A percentile compares a stretch with the other conserved stretches of the same genome.
Evolutionary conservation across 2,329 filamentous ascomycete genomes (phyloP).

Genomic region (Colletotrichum tabaci): DNA sequence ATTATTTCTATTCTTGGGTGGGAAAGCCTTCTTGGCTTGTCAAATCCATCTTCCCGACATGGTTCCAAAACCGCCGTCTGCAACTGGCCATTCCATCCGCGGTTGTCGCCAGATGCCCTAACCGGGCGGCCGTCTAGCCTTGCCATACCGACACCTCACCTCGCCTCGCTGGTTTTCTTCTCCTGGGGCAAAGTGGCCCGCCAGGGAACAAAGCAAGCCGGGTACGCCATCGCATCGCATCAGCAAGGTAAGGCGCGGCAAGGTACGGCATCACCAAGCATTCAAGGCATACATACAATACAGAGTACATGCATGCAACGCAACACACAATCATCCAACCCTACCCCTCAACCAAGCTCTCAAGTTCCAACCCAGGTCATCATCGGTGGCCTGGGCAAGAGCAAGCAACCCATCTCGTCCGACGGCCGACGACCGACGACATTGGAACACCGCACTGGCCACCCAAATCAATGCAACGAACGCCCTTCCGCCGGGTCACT

Average conservation of each 20-base stretch:
- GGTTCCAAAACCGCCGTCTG: too few relatives aligned
- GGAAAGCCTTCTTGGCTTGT: neutral
- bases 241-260: neutral
- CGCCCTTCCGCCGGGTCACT: constrained; percentile 25
- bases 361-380: constrained; percentile 7
- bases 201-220: neutral
- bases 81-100: neutral
- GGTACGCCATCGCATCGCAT: neutral
- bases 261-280: neutral
- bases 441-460: constrained; percentile 39
- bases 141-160: constrained; percentile 1
- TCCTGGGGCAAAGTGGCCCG: neutral
- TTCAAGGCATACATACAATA: constrained; percentile 3
- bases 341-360: constrained; percentile 15
- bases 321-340: neutral
- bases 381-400: constrained; percentile 26
- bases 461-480: constrained; percentile 40
- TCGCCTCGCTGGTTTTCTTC: neutral
- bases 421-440: constrained; percentile 3
- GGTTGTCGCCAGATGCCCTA: neutral
- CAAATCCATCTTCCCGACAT: neutral
- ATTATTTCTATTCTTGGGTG: too few relatives aligned
- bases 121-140: too few relatives aligned
- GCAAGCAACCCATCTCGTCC: too few relatives aligned
- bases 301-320: neutral